These are phyloP conservation scores for Piedraia hortae DNA, from an alignment of 2,329 filamentous ascomycete species.

Conservation along the genomic window DNA sequence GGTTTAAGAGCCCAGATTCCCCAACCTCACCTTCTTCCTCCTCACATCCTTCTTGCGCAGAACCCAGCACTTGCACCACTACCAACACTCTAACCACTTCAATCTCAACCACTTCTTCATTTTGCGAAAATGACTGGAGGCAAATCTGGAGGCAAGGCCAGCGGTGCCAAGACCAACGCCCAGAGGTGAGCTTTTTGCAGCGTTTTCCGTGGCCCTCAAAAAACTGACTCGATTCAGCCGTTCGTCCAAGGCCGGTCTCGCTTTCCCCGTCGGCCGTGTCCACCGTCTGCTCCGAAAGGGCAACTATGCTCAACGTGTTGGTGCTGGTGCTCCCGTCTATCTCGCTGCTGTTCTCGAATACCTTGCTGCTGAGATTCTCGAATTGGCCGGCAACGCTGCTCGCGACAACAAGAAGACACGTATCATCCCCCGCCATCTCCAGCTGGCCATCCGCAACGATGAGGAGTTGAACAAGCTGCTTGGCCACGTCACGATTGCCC, in stretches of 20 bases:
- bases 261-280: slow-evolving; percentile 96
- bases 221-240: slow-evolving; percentile 33
- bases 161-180: slow-evolving; percentile 80
- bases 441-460: slow-evolving; percentile 97
- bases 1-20: too few species aligned
- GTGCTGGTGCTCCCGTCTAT: slow-evolving; percentile 92
- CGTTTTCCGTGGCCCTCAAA: slow-evolving; percentile 11
- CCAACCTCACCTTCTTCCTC: slow-evolving; percentile 4
- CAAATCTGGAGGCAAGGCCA: slow-evolving; percentile 99
- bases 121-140: slow-evolving; percentile 94
- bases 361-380: slow-evolving; percentile 92
- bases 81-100: slow-evolving; percentile 9
- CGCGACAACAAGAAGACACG: slow-evolving; percentile 99
- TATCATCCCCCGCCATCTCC: slow-evolving; percentile 96
- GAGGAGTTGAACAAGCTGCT: slow-evolving; percentile 99
- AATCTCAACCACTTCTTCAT: slow-evolving; percentile 13
- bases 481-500: slow-evolving; percentile 85
- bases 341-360: slow-evolving; percentile 95
- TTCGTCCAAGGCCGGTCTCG: slow-evolving; percentile 96
- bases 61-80: slow-evolving; percentile 9
- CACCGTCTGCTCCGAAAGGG: slow-evolving; percentile 97
- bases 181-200: slow-evolving; percentile 45
- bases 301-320: slow-evolving; percentile 98
- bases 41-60: slow-evolving; percentile 11
- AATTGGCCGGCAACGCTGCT: slow-evolving; percentile 92